These are phyloP conservation scores for Acer saccharum DNA, from an alignment of 345 rosid species.

Conservation along the genomic window DNA sequence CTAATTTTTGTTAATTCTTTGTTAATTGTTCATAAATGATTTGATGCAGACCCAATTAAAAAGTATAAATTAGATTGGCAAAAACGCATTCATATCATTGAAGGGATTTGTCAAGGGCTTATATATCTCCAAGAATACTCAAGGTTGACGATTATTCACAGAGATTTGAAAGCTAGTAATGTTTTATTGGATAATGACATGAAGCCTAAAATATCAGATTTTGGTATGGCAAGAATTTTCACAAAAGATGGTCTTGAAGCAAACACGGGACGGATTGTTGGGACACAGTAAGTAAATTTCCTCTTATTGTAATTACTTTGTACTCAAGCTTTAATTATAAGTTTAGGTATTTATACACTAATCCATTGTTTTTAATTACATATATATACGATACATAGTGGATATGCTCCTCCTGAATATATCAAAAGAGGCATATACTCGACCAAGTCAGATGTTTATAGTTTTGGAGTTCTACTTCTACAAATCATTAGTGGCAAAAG, in stretches of 20 bases:
- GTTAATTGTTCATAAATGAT: background rate
- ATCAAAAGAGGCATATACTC: background rate
- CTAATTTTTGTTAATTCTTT: no score
- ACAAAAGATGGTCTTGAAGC: slow-evolving; percentile 40
- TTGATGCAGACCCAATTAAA: slow-evolving; percentile 29
- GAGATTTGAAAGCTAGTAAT: slow-evolving; percentile 45
- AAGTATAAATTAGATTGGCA: slow-evolving; percentile 29
- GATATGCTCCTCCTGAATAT: background rate
- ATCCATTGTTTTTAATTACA: background rate
- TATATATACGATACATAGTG: background rate
- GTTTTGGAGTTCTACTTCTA: slow-evolving; percentile 39
- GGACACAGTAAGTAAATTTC: slow-evolving; percentile 38
- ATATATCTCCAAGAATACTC: slow-evolving; percentile 53
- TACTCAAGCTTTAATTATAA: no score
- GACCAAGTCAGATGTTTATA: slow-evolving; percentile 16
- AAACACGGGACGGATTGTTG: slow-evolving; percentile 37
- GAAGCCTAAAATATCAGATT: slow-evolving; percentile 53
- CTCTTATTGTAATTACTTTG: no score
- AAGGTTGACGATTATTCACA: slow-evolving; percentile 41
- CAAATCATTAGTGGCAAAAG: slow-evolving; percentile 3
- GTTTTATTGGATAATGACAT: slow-evolving; percentile 36
- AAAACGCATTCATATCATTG: slow-evolving; percentile 32
- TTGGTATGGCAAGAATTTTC: slow-evolving; percentile 47
- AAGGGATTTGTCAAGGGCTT: slow-evolving; percentile 49
- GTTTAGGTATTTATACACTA: no score